Conservation (phyloP, 2,329 filamentous ascomycete genomes). For the Coniochaeta sp. region DNA sequence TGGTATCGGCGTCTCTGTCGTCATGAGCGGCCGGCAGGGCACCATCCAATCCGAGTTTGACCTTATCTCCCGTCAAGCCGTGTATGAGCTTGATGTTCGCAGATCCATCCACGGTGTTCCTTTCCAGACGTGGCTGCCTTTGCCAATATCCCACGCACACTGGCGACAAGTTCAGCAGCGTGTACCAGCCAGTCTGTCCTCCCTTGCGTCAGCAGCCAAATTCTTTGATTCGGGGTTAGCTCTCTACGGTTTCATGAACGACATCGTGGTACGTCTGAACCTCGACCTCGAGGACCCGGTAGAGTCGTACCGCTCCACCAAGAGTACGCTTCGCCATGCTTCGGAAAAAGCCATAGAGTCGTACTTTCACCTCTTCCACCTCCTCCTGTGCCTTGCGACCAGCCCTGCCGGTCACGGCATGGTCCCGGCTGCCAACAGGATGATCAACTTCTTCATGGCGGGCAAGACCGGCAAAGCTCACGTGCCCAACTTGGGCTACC, state of each 20-base stretch:
- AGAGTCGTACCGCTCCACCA: background rate
- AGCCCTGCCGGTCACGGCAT: conserved; percentile 17
- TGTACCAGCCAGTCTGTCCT: conserved; percentile 15
- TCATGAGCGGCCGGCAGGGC: conserved; percentile 7
- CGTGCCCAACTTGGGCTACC: conserved; percentile 39
- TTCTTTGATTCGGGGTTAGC: conserved; percentile 21
- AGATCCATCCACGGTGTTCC: conserved; percentile 31
- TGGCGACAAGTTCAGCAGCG: conserved; percentile 28
- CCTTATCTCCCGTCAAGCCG: conserved; percentile 34
- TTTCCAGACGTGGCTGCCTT: conserved; percentile 36
- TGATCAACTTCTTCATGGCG: conserved; percentile 27
- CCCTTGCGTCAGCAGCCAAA: conserved; percentile 17
- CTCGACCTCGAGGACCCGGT: conserved; percentile 10
- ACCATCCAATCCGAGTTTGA: conserved; percentile 40
- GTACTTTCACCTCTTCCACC: conserved; percentile 43
- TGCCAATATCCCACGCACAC: conserved; percentile 36
- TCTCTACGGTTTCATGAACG: conserved; percentile 38
- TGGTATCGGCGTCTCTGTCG: conserved; percentile 31
- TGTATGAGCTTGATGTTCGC: conserved; percentile 23
- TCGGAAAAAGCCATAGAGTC: conserved; percentile 46
- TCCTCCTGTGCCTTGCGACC: conserved; percentile 38
- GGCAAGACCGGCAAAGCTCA: conserved; percentile 30
- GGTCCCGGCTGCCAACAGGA: conserved; percentile 29
- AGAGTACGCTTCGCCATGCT: conserved; percentile 27
- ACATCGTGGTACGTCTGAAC: conserved; percentile 40